Base-by-base conservation (phyloP, 2,329 filamentous ascomycete genomes). In the Dendrostoma leiphaemia region DNA sequence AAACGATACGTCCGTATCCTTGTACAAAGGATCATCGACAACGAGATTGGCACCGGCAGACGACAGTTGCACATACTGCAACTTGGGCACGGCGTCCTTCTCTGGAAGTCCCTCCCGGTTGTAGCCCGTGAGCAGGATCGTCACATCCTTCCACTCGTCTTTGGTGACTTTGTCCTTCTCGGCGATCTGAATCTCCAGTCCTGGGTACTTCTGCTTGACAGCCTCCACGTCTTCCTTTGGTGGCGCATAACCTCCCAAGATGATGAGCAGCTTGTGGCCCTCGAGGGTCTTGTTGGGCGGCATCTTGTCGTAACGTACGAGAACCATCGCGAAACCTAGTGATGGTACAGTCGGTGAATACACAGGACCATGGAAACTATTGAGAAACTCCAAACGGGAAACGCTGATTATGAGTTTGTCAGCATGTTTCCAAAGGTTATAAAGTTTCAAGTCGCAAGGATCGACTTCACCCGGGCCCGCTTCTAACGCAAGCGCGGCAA, bases 11-110 rank as follows among this genome's bases (percentile, higher is more conserved):
- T 80, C 69, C 0, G 75, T 80, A 21, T 81, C 76, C 21, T 66
- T 71, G 55, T 79, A 83, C 0, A 83, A 53, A 1, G 75, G 74
- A 12, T 73, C 64, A 2, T 75, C 63, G 8, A 77, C 47, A 10
- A 83, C 63, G 50, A 75, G 72, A 51, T 84, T 80, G 2, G 76
- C 76, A 6, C 81, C 81, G 1, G 81, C 81, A 51, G 75, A 81
- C 21, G 73, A 69, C 6, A 84, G 71, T 66, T 83, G 80, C 17
- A 83, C 74, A 47, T 78, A 76, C 61, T 78, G 69, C 56, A 84
- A 63, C 26, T 74, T 75, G 1, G 77, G 75, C 1, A 73, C 78
- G 15, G 70, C 62, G 7, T 74, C 72, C 4, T 63, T 61, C 0
- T 67, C 64, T 1, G 80, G 80, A 19, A 82, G 63, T 66, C 8